Evolutionary conservation across 768 basidiomycete genomes (phyloP).

Genomic region (Holtermannia corniformis): DNA sequence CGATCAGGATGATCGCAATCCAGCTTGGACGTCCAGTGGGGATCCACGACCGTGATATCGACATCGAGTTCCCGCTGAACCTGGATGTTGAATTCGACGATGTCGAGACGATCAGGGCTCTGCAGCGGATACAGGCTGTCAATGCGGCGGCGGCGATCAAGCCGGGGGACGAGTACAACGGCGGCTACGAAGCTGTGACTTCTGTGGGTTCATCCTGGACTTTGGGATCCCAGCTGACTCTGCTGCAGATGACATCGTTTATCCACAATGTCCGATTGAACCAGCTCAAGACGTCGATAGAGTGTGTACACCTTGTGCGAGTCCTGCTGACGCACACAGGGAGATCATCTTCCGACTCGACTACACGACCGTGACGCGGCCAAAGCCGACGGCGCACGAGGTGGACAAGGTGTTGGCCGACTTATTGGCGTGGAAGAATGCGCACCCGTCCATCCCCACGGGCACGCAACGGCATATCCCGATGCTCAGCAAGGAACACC

Average conservation of each 20-base stretch:
- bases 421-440: constrained; percentile 1
- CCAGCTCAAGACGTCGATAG: constrained; percentile 25
- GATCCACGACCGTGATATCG: constrained; percentile 31
- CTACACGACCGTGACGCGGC: background rate
- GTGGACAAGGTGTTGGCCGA: background rate
- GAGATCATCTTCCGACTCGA: constrained; percentile 8
- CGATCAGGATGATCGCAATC: constrained; percentile 18
- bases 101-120: constrained; percentile 7
- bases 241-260: constrained; percentile 24
- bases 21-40: constrained; percentile 22
- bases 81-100: constrained; percentile 25
- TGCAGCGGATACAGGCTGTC: constrained; percentile 24
- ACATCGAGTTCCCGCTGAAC: constrained; percentile 24
- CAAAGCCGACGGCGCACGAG: background rate
- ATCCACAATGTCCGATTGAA: constrained; percentile 28
- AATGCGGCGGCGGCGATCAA: background rate
- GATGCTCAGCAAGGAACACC: constrained; percentile 9
- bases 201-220: constrained; percentile 10
- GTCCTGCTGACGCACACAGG: background rate
- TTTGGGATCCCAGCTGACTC: background rate
- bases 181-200: constrained; percentile 19
- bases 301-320: constrained; percentile 9
- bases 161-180: constrained; percentile 20
- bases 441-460: constrained; percentile 9
- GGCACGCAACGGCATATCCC: constrained; percentile 10